Evolutionary conservation across 768 basidiomycete genomes (phyloP).

Genomic region (Tylopilus rubrobrunneus): DNA sequence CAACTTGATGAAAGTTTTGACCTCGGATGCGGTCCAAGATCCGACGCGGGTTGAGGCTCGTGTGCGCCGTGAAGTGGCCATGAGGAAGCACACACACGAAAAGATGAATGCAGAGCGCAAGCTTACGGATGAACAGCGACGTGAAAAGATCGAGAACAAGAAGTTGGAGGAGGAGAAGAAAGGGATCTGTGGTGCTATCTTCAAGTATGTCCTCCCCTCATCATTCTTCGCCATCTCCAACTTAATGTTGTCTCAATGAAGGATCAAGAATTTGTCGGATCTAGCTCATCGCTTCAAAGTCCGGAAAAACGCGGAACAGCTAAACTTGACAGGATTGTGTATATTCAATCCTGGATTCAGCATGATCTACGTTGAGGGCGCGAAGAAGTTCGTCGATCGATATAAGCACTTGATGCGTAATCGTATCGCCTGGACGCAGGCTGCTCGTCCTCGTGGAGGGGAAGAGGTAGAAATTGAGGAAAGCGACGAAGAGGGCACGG

Average conservation of each 20-base stretch:
- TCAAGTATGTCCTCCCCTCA: slow-evolving; percentile 64
- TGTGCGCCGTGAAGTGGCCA: slow-evolving; percentile 88
- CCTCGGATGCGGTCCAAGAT: slow-evolving; percentile 94
- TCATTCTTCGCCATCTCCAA: background rate
- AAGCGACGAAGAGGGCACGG: slow-evolving; percentile 37
- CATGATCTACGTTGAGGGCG: slow-evolving; percentile 93
- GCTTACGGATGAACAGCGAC: slow-evolving; percentile 83
- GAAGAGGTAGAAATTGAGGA: slow-evolving; percentile 69
- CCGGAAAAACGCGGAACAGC: slow-evolving; percentile 92
- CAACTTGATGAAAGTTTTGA: slow-evolving; percentile 97
- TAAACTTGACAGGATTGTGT: slow-evolving; percentile 81
- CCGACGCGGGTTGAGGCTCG: slow-evolving; percentile 97
- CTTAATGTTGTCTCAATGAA: slow-evolving; percentile 26
- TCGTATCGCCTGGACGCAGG: slow-evolving; percentile 93
- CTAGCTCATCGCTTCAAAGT: slow-evolving; percentile 95
- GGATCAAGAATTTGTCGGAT: slow-evolving; percentile 85
- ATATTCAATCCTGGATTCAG: slow-evolving; percentile 88
- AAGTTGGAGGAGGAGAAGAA: slow-evolving; percentile 86
- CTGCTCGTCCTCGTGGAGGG: slow-evolving; percentile 71
- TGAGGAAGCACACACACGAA: slow-evolving; percentile 84
- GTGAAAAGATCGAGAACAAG: slow-evolving; percentile 84
- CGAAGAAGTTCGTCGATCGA: slow-evolving; percentile 74
- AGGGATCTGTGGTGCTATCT: slow-evolving; percentile 78
- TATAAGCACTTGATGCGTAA: slow-evolving; percentile 85
- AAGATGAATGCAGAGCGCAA: slow-evolving; percentile 92